phyloP scores from a whole-genome alignment of 805 yeast genomes.

The Hanseniaspora thailandica region DNA sequence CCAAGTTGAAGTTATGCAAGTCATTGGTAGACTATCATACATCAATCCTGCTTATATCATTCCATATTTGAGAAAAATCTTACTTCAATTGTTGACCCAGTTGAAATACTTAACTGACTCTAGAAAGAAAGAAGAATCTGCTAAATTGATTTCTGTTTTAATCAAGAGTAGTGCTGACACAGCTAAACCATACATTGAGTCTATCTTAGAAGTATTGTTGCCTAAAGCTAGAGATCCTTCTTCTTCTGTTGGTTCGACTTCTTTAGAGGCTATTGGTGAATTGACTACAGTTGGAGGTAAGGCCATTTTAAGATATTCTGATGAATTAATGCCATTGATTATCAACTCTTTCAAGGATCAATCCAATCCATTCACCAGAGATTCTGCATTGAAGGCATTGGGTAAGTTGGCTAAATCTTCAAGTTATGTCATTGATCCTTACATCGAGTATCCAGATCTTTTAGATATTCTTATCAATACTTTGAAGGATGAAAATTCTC shows the following conservation, averaged over 20 bases:
- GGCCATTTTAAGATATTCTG: conserved; percentile 59
- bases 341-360: conserved; percentile 86
- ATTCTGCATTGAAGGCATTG: conserved; percentile 75
- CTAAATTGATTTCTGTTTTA: conserved; percentile 57
- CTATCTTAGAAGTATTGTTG: conserved; percentile 73
- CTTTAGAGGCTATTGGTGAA: conserved; percentile 80
- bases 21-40: conserved; percentile 72
- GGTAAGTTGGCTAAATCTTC: conserved; percentile 85
- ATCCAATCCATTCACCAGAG: conserved; percentile 74
- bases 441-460: conserved; percentile 80
- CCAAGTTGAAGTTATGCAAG: conserved; percentile 60
- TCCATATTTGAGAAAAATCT: conserved; percentile 77
- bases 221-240: conserved; percentile 63
- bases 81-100: conserved; percentile 75
- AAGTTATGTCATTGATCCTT: conserved; percentile 90
- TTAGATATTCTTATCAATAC: conserved; percentile 72
- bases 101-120: conserved; percentile 70
- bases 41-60: conserved; percentile 93
- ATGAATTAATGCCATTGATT: conserved; percentile 73
- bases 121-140: conserved; percentile 75
- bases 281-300: conserved; percentile 80
- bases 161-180: conserved; percentile 69
- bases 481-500: conserved; percentile 66
- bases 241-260: conserved; percentile 75
- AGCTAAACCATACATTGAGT: conserved; percentile 82